phyloP scores from a whole-genome alignment of 352 stramenopile species.

The Globisporangium carolinianum region DNA sequence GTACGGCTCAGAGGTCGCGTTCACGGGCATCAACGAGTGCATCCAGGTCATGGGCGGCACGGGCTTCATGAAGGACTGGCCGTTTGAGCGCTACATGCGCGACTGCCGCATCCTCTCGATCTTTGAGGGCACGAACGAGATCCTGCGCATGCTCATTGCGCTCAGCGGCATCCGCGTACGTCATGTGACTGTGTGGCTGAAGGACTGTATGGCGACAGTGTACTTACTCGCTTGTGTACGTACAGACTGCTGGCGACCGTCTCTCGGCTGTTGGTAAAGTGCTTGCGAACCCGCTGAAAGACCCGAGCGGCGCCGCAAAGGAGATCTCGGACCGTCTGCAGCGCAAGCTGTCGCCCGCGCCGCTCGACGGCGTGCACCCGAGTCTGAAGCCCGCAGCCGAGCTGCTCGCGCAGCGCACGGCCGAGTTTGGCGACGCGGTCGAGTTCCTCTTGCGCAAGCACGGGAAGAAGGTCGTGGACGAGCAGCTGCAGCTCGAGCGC shows the following conservation, averaged over 20 bases:
- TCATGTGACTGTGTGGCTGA: constrained; percentile 9
- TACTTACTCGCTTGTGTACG: not conserved
- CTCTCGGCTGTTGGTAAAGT: constrained; percentile 69
- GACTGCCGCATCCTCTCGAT: constrained; percentile 89
- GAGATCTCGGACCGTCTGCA: constrained; percentile 75
- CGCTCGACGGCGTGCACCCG: constrained; percentile 64
- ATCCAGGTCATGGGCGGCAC: constrained; percentile 87
- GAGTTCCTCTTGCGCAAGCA: constrained; percentile 79
- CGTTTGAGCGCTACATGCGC: constrained; percentile 88
- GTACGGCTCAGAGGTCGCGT: constrained; percentile 80
- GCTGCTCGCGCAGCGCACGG: constrained; percentile 60
- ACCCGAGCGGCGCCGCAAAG: constrained; percentile 58
- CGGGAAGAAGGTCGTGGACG: constrained; percentile 83
- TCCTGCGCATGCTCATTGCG: constrained; percentile 89
- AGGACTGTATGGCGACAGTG: not conserved
- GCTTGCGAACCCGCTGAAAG: constrained; percentile 78
- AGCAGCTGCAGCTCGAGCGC: constrained; percentile 83
- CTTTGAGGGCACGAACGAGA: constrained; percentile 91
- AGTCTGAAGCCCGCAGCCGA: constrained; percentile 50
- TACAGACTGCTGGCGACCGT: constrained; percentile 69
- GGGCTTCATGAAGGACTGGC: constrained; percentile 91
- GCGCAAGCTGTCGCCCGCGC: constrained; percentile 68
- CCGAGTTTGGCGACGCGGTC: constrained; percentile 69
- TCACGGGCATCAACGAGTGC: constrained; percentile 81
- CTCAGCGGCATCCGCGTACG: constrained; percentile 74